Evolutionary conservation across 2,329 filamentous ascomycete genomes (phyloP), one percentile per base, ranked within the genome.

Genomic region (Pestalotiopsis fici): DNA sequence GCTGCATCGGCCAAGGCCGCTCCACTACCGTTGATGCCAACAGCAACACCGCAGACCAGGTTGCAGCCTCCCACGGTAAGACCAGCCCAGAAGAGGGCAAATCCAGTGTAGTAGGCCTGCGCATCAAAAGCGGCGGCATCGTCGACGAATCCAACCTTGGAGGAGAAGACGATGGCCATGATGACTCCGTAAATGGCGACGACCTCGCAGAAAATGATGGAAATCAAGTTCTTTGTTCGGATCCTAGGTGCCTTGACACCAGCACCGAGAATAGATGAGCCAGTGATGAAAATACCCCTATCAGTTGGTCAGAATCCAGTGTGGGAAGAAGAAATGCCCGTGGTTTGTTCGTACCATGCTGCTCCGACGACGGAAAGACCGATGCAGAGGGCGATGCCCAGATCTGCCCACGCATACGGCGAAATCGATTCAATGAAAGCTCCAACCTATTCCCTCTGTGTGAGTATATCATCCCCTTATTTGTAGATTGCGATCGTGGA

Each of bases 171-270:
- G 79, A 99, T 99, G 75, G 95, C 92, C 94, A 99, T 99, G 83
- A 99, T 99, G 82, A 99, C 95, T 76, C 97, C 97, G 87, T 99
- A 99, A 81, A 99, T 99, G 82, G 96, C 96, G 77, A 99, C 96
- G 78, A 99, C 96, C 84, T 99, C 96, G 86, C 96, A 99, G 85
- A 99, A 99, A 83, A 99, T 98, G 82, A 99, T 99, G 76, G 95
- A 98, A 80, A 99, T 98, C 78, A 99, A 83, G 86, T 99, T 99
- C 90, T 99, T 99, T 71, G 96, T 99, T 80, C 96, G 93, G 83
- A 99, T 99, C 75, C 96, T 92, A 47, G 97, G 97, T 59, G 96
- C 95, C 82, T 93, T 95, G 78, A 99, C 96, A 85, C 96, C 96
- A 75, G 93, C 96, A 77, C 97, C 97, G 73, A 99, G 88, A 79